Conservation (phyloP, 148 eudicot species). For the Diospyros kaki region DNA sequence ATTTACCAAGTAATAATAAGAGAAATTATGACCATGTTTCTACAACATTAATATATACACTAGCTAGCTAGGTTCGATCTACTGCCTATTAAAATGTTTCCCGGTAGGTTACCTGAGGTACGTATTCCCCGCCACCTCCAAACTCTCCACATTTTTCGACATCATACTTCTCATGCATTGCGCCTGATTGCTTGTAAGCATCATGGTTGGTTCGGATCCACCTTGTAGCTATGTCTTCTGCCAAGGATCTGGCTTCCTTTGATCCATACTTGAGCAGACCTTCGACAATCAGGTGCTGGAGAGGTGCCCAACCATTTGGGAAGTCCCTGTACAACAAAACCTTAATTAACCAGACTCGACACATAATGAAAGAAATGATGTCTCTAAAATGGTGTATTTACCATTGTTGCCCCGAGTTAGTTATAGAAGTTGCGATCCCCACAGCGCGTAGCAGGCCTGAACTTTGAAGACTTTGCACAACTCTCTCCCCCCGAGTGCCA, state of each 20-base stretch:
- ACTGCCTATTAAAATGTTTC: too few species aligned
- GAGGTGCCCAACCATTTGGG: slow-evolving; percentile 97
- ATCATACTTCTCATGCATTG: slow-evolving; percentile 81
- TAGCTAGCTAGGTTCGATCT: background rate
- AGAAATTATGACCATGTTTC: too few species aligned
- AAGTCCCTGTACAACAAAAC: slow-evolving; percentile 54
- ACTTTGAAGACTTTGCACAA: slow-evolving; percentile 51
- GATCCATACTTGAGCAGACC: slow-evolving; percentile 66
- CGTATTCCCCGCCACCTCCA: slow-evolving; percentile 93
- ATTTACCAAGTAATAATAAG: too few species aligned
- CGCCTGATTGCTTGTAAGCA: slow-evolving; percentile 54
- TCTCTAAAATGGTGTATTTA: slow-evolving; percentile 12
- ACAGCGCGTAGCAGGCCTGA: slow-evolving; percentile 63
- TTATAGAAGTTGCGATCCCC: slow-evolving; percentile 82
- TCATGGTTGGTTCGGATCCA: slow-evolving; percentile 83
- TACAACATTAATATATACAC: too few species aligned
- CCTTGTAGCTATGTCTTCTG: slow-evolving; percentile 61
- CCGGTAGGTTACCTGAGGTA: slow-evolving; percentile 57
- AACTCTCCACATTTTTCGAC: slow-evolving; percentile 70
- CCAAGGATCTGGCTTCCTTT: slow-evolving; percentile 50
- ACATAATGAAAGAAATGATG: background rate
- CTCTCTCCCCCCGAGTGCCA: slow-evolving; percentile 41
- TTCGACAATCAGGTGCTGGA: slow-evolving; percentile 87
- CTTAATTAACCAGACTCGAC: background rate
- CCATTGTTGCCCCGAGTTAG: slow-evolving; percentile 85